Evolutionary conservation across 2,329 filamentous ascomycete species (phyloP).

Genomic region (Thielaviopsis ethacetica): DNA sequence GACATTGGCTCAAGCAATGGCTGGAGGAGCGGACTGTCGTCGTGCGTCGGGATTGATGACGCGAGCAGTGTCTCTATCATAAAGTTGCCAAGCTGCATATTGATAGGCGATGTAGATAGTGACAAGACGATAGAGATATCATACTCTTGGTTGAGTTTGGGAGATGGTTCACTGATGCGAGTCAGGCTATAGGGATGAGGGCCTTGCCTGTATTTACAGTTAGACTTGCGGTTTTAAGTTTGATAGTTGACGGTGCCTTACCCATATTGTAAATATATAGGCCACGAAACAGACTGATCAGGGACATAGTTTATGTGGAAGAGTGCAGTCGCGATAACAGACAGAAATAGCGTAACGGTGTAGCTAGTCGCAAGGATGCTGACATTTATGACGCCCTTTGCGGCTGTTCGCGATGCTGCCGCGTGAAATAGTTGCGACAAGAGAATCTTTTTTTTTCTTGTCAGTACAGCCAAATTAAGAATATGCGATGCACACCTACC

Average conservation of each 20-base stretch:
- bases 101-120: slow-evolving; percentile 62
- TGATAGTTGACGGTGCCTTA: slow-evolving; percentile 17
- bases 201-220: slow-evolving; percentile 23
- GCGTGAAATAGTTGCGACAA: not conserved
- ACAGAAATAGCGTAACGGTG: slow-evolving; percentile 26
- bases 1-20: not conserved
- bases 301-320: slow-evolving; percentile 43
- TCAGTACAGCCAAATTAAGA: not conserved
- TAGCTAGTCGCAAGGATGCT: slow-evolving; percentile 27
- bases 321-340: slow-evolving; percentile 33
- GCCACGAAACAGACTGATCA: slow-evolving; percentile 33
- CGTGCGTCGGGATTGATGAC: not conserved
- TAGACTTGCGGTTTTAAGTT: not conserved
- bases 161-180: slow-evolving; percentile 28
- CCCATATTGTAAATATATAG: slow-evolving; percentile 44
- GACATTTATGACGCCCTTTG: slow-evolving; percentile 31
- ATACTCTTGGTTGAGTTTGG: slow-evolving; percentile 64
- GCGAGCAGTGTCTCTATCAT: slow-evolving; percentile 56
- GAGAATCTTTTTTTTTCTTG: not conserved
- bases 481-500: not conserved
- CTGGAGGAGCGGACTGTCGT: not conserved
- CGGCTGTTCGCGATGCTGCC: slow-evolving; percentile 32
- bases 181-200: slow-evolving; percentile 36
- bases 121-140: slow-evolving; percentile 62
- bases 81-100: slow-evolving; percentile 73